Evolutionary conservation across 2,329 filamentous ascomycete species (phyloP).

Genomic region (Cercospora sp.): DNA sequence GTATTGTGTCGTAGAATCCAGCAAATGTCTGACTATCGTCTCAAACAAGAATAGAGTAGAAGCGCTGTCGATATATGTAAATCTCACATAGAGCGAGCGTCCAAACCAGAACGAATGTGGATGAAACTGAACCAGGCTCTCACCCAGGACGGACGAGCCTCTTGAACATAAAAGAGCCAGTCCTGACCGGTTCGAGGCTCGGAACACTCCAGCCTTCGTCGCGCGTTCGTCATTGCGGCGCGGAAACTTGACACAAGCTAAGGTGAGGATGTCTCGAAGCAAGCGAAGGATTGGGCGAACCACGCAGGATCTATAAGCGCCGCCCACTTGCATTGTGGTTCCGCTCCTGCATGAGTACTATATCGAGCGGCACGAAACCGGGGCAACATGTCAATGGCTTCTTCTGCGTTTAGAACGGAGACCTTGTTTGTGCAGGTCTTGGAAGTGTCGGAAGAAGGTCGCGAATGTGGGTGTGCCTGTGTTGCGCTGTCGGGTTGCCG

Average conservation of each 20-base stretch:
- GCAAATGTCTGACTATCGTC: not conserved
- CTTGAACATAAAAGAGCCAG: slow-evolving; percentile 11
- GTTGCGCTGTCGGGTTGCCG: not conserved
- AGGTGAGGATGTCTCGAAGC: not conserved
- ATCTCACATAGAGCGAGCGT: not conserved
- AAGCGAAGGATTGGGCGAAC: slow-evolving; percentile 12
- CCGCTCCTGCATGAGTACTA: not conserved
- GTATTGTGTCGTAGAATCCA: not conserved
- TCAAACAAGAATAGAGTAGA: not conserved
- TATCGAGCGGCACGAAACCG: not conserved
- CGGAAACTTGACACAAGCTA: slow-evolving; percentile 14
- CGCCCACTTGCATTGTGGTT: not conserved
- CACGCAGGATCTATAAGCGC: slow-evolving; percentile 7
- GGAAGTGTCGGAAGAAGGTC: not conserved
- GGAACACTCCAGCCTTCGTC: not conserved
- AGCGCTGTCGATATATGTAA: not conserved
- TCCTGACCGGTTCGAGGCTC: slow-evolving; percentile 1
- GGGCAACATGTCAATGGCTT: not conserved
- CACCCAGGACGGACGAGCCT: not conserved
- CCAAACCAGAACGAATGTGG: slow-evolving; percentile 3
- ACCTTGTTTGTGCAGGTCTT: not conserved
- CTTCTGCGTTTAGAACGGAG: not conserved
- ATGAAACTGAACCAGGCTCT: not conserved
- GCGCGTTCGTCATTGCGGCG: slow-evolving; percentile 15
- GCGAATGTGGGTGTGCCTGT: not conserved